Conservation (phyloP, 73 alveolate genomes). For the Urostyla sp. region DNA sequence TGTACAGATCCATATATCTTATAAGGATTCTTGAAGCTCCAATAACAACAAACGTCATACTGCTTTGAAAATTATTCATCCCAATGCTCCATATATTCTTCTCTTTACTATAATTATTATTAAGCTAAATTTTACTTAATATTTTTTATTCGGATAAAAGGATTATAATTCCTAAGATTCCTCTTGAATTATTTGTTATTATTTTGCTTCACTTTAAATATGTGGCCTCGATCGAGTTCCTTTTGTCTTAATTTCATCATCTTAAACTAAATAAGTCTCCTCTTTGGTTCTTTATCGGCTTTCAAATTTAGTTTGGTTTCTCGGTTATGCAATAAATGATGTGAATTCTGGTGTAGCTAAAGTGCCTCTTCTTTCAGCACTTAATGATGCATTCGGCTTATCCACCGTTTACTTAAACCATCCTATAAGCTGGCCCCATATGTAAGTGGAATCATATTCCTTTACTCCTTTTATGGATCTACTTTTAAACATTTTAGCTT, state of each 20-base stretch:
- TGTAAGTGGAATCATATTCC: slow-evolving; percentile 86
- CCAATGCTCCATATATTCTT: slow-evolving; percentile 65
- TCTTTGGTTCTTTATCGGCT: slow-evolving; percentile 52
- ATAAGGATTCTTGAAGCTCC: slow-evolving; percentile 69
- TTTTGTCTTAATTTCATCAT: slow-evolving; percentile 1
- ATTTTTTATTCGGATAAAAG: slow-evolving; percentile 68
- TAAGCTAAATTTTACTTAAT: slow-evolving; percentile 38
- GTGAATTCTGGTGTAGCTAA: slow-evolving; percentile 86
- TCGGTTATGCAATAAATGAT: slow-evolving; percentile 66
- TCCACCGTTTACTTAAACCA: slow-evolving; percentile 91
- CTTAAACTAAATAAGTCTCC: slow-evolving; percentile 36
- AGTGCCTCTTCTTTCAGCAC: slow-evolving; percentile 91
- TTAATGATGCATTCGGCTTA: slow-evolving; percentile 81
- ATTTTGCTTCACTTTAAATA: slow-evolving; percentile 1
- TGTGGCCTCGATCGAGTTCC: slow-evolving; percentile 50
- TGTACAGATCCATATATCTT: slow-evolving; percentile 73
- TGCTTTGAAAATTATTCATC: slow-evolving; percentile 63
- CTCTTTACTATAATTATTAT: slow-evolving; percentile 23
- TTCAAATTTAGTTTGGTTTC: slow-evolving; percentile 31
- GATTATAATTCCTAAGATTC: slow-evolving; percentile 19
- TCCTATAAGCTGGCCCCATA: slow-evolving; percentile 89
- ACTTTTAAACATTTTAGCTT: slow-evolving; percentile 40
- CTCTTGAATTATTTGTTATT: not conserved
- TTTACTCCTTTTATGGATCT: slow-evolving; percentile 20
- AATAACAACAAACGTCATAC: slow-evolving; percentile 71